Evolutionary conservation across 306 rosid genomes (phyloP).

Genomic region (Vicia villosa): DNA sequence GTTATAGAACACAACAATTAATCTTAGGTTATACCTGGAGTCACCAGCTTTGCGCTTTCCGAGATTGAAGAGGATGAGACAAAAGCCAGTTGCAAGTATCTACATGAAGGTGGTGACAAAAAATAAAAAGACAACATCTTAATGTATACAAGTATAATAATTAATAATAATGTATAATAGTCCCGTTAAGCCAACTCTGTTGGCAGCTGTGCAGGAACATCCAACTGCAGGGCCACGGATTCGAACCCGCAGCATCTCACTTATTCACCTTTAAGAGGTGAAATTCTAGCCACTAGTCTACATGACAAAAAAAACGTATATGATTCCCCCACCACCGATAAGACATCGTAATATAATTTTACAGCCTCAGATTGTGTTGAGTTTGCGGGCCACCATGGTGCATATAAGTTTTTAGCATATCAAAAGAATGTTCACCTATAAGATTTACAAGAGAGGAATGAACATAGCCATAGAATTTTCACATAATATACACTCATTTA

Average conservation of each 20-base stretch:
- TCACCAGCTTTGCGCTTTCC: conserved; percentile 90
- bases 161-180: too few species aligned
- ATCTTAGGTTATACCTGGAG: conserved; percentile 59
- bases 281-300: too few species aligned
- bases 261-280: too few species aligned
- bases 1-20: conserved; percentile 16
- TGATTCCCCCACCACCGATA: background rate
- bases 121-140: conserved; percentile 22
- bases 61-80: conserved; percentile 79
- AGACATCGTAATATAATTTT: conserved; percentile 28
- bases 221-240: too few species aligned
- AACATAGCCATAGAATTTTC: conserved; percentile 20
- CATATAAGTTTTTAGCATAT: conserved; percentile 4
- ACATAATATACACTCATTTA: background rate
- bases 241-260: too few species aligned
- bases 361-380: conserved; percentile 7
- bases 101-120: conserved; percentile 40
- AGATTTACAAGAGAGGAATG: background rate
- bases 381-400: conserved; percentile 5
- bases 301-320: too few species aligned
- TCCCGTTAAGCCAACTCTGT: too few species aligned
- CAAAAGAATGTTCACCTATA: conserved; percentile 13
- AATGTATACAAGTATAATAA: background rate
- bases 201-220: too few species aligned
- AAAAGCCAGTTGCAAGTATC: conserved; percentile 85